phyloP scores from a whole-genome alignment of 2,329 filamentous ascomycete species.

The Fusarium sororula region DNA sequence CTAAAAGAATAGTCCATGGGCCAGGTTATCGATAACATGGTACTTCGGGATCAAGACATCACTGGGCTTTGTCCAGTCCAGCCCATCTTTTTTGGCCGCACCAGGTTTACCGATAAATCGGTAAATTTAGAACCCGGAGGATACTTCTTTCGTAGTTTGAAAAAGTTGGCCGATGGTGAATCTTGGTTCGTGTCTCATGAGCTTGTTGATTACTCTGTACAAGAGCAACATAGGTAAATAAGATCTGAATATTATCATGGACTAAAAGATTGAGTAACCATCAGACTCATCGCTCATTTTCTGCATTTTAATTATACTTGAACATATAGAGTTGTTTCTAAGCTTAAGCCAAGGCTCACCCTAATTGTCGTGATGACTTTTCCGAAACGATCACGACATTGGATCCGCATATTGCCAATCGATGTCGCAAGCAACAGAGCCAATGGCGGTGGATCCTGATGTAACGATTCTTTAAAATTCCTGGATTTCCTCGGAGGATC shows the following conservation, averaged over 20 bases:
- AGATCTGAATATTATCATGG: fast-evolving
- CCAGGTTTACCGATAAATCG: too few relatives aligned
- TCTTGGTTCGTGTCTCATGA: background rate
- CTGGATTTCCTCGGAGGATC: background rate
- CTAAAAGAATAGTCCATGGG: background rate
- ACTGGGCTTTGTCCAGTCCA: background rate
- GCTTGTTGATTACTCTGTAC: too few relatives aligned
- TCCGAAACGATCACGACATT: background rate
- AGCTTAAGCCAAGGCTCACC: background rate
- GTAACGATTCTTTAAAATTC: background rate
- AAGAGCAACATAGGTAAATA: too few relatives aligned
- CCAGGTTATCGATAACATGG: background rate
- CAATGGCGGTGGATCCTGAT: background rate
- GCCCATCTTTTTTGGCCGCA: background rate
- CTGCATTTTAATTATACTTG: too few relatives aligned
- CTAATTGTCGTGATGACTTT: background rate
- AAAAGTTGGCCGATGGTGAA: background rate
- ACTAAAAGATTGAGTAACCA: background rate
- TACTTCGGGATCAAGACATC: background rate
- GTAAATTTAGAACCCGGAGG: too few relatives aligned
- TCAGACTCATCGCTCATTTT: fast-evolving
- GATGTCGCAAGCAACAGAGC: background rate
- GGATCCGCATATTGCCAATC: background rate
- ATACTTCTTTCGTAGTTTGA: background rate
- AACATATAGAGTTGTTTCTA: background rate